phyloP scores from a whole-genome alignment of 768 basidiomycete species.

The Pisolithus tinctorius region DNA sequence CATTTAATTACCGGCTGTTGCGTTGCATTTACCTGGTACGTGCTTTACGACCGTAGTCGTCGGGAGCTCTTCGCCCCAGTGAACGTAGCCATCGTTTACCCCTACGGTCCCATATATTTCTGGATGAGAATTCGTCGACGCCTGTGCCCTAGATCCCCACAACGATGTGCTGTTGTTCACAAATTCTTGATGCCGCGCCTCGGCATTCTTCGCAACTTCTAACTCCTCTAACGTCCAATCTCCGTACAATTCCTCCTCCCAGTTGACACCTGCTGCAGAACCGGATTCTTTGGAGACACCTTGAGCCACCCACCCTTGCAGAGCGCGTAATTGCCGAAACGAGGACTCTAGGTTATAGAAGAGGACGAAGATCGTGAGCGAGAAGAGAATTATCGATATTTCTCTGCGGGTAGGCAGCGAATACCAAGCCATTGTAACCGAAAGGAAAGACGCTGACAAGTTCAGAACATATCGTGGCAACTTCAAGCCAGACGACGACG shows the following conservation, averaged over 20 bases:
- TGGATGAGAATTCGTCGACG: conserved; percentile 20
- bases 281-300: conserved; percentile 37
- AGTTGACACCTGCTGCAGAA: conserved; percentile 39
- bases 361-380: conserved; percentile 58
- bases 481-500: too few relatives aligned
- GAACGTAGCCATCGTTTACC: conserved; percentile 47
- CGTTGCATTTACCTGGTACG: conserved; percentile 47
- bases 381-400: conserved; percentile 58
- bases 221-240: conserved; percentile 62
- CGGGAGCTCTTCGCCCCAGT: conserved; percentile 55
- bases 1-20: background rate
- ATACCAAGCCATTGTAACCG: conserved; percentile 48
- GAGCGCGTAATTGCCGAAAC: conserved; percentile 46
- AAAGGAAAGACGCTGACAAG: background rate
- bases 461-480: background rate
- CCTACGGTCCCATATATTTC: conserved; percentile 18
- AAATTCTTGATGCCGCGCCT: conserved; percentile 36
- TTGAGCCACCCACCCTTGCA: conserved; percentile 28
- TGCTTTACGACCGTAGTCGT: conserved; percentile 53
- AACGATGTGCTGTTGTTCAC: conserved; percentile 23
- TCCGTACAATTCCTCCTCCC: conserved; percentile 63
- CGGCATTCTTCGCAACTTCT: conserved; percentile 50
- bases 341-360: conserved; percentile 71
- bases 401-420: conserved; percentile 71
- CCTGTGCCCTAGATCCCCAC: conserved; percentile 34